Evolutionary conservation across 331 rosid species (phyloP).

Genomic region (Malus hybrid): DNA sequence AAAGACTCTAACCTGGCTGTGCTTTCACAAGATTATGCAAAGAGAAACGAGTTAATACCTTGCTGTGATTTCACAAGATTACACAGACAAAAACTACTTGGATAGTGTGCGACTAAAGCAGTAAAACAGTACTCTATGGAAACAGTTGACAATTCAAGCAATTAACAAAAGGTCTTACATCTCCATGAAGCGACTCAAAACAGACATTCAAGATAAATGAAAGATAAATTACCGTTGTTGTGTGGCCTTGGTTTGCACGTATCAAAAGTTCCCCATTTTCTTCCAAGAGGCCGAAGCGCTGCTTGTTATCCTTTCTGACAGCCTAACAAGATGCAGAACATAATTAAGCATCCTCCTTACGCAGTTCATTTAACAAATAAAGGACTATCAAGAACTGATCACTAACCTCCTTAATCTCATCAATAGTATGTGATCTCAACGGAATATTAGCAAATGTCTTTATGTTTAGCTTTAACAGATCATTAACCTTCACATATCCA

Average conservation of each 20-base stretch:
- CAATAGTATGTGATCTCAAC: slow-evolving; percentile 60
- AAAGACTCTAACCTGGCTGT: background rate
- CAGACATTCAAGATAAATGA: background rate
- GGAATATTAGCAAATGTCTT: slow-evolving; percentile 76
- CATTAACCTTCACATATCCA: slow-evolving; percentile 72
- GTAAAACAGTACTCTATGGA: background rate
- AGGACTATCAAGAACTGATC: background rate
- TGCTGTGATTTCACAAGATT: background rate
- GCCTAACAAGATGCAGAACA: slow-evolving; percentile 44
- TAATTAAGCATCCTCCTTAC: background rate
- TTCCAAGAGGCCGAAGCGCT: slow-evolving; percentile 75
- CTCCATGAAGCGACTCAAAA: background rate
- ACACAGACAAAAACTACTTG: background rate
- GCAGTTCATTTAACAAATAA: slow-evolving; percentile 2
- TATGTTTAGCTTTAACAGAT: slow-evolving; percentile 56
- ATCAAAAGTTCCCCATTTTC: slow-evolving; percentile 70
- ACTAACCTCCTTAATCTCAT: slow-evolving; percentile 75
- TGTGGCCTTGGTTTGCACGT: slow-evolving; percentile 95
- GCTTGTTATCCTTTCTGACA: slow-evolving; percentile 78
- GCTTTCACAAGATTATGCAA: background rate
- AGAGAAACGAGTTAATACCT: background rate
- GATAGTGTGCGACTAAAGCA: background rate
- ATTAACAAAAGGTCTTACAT: background rate
- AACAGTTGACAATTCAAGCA: background rate
- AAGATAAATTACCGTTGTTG: slow-evolving; percentile 37